Evolutionary conservation across 2,329 filamentous ascomycete genomes (phyloP), one percentile per base, ranked within the genome.

Genomic region (Alternaria triticimaculans): DNA sequence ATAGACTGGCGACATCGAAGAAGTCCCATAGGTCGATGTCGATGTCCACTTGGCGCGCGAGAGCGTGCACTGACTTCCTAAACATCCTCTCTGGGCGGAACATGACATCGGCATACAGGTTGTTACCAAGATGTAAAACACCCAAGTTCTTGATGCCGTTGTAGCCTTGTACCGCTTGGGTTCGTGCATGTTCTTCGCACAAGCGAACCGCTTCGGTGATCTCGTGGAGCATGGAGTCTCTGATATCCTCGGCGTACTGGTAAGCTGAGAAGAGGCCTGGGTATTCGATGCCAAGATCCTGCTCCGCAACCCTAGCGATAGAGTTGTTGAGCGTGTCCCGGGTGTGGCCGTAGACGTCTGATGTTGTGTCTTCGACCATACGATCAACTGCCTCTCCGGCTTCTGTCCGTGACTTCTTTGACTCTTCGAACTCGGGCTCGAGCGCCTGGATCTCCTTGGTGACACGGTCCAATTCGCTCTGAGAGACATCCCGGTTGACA

Each of bases 51-150:
- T 97, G 90, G 67, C 93, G 89, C 6, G 93, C 94, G 44, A 97
- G 83, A 2, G 89, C 88, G 78, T 99, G 93, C 63, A 90, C 88
- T 74, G 91, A 91, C 65, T 92, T 89, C 63, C 89, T 90, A 85
- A 98, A 99, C 96, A 99, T 98, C 76, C 94, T 89, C 72, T 97
- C 94, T 2, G 93, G 89, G 28, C 92, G 89, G 88, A 99, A 97
- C 70, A 89, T 92, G 49, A 97, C 88, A 71, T 94, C 91, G 21
- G 91, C 87, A 60, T 79, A 76, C 72, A 95, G 96, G 72, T 95
- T 91, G 72, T 96, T 89, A 10, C 95, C 95, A 6, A 98, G 88
- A 78, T 99, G 95, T 37, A 95, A 79, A 15, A 98, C 84, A 25
- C 96, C 96, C 2, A 98, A 87, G 70, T 93, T 91, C 78, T 96